Evolutionary conservation across 2,329 filamentous ascomycete genomes (phyloP).

Genomic region (Talaromyces sp.): DNA sequence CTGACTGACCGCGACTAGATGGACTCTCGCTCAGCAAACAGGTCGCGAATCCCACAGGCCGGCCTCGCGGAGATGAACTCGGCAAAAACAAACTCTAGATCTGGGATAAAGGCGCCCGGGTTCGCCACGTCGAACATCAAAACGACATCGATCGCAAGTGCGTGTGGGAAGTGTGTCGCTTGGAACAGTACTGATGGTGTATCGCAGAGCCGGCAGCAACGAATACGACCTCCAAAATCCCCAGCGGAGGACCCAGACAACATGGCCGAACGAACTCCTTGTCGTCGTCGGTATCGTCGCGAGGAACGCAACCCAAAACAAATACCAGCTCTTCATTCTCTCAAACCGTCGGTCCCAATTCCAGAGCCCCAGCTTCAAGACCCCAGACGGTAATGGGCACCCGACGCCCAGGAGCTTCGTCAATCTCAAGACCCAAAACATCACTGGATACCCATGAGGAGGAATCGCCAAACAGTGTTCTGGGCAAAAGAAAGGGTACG

Average conservation of each 20-base stretch:
- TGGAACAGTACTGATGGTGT: background rate
- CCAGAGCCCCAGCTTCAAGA: conserved; percentile 46
- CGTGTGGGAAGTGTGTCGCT: background rate
- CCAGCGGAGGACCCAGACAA: conserved; percentile 37
- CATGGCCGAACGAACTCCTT: conserved; percentile 33
- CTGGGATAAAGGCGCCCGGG: conserved; percentile 39
- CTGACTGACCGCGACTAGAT: conserved; percentile 13
- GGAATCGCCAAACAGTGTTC: conserved; percentile 30
- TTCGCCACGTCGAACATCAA: conserved; percentile 46
- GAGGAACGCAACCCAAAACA: conserved; percentile 37
- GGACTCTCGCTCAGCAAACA: conserved; percentile 21
- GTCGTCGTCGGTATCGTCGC: conserved; percentile 31
- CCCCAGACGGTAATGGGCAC: conserved; percentile 51
- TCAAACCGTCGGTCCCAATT: conserved; percentile 52
- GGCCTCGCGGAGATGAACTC: conserved; percentile 48
- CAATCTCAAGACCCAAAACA: conserved; percentile 36
- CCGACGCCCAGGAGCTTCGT: conserved; percentile 42
- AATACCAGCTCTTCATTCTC: conserved; percentile 48
- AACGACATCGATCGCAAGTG: conserved; percentile 4
- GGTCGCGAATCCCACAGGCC: conserved; percentile 26
- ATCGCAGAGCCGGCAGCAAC: conserved; percentile 1
- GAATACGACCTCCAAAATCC: conserved; percentile 19
- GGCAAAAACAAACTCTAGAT: conserved; percentile 49
- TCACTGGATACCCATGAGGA: conserved; percentile 38
- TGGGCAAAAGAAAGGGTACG: conserved; percentile 51